Evolutionary conservation across 2,329 filamentous ascomycete genomes (phyloP), one percentile per base, ranked within the genome.

Genomic region (Zymoseptoria brevis): DNA sequence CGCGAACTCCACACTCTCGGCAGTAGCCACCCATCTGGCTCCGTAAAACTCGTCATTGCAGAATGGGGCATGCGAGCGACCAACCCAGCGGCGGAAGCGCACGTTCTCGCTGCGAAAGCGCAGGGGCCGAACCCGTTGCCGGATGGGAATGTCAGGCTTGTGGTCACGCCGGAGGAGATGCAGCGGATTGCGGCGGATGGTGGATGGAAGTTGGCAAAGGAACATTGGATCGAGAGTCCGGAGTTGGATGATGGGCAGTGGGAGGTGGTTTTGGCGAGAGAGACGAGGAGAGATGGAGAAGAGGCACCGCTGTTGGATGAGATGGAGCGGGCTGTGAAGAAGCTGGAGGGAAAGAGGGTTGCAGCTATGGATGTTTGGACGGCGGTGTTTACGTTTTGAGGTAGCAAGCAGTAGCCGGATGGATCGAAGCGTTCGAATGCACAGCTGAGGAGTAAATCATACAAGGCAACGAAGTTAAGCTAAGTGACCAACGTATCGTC

Each of bases 81-180:
- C 4, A n/a, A 9, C 6, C 24, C 49, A 0, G 70, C 73, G 1
- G 75, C 77, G 0, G 60, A 72, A 51, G 75, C 81, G 19, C 82
- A 84, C 62, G 76, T 84, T 6, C 70, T 84, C 1, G 79, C 80
- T n/a, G 76, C 76, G 1, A 66, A 84, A 19, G 69, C 80, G 0
- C 80, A 83, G 65, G 73, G 71, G 2, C 74, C 75, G 30, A 75
- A 75, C 55, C 57, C 63, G 0, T 60, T 69, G 0, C 77, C 75
- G 56, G 60, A 56, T 0, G 75, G 73, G 8, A 84, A 85, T 65
- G 74, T 84, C 9, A 75, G 77, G 54, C 79, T 74, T 8, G 70
- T 77, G 6, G 58, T 82, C 13, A 73, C 73, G 7, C 80, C 79
- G 13, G 63, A 60, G 11, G 70, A 67, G 19, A 76, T 83, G 35